A percentile compares a stretch with the other conserved stretches of the same genome.
phyloP scores from a whole-genome alignment of 164 flowering plant species.

The Nelumbo lutea region DNA sequence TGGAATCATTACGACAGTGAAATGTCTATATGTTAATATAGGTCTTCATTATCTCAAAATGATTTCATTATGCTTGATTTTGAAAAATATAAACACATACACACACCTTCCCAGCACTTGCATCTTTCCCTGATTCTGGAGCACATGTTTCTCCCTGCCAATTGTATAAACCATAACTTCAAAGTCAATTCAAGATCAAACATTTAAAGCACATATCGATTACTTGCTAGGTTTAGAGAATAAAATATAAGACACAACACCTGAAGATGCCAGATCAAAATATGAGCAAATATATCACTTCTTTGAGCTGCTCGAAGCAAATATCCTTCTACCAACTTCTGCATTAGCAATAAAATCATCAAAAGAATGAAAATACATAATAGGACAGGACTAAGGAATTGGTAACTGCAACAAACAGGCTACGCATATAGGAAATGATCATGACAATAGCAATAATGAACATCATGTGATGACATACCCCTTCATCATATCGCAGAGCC shows the following conservation, averaged over 20 bases:
- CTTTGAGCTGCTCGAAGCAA: constrained; percentile 92
- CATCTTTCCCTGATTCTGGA: constrained; percentile 66
- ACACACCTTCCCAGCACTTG: constrained; percentile 50
- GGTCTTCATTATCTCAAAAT: neutral
- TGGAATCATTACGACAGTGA: too few relatives aligned
- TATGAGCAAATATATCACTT: constrained; percentile 96
- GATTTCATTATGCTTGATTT: neutral
- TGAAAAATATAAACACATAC: neutral
- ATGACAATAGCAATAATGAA: neutral
- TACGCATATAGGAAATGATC: neutral
- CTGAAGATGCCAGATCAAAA: constrained; percentile 98
- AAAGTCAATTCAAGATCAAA: neutral
- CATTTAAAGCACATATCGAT: neutral
- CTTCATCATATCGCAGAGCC: constrained; percentile 88
- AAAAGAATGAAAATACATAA: neutral
- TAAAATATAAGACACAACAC: constrained; percentile 26
- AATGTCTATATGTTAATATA: too few relatives aligned
- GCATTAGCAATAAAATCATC: constrained; percentile 23
- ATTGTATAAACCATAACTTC: neutral
- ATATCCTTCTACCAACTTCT: constrained; percentile 95
- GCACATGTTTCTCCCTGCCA: constrained; percentile 70
- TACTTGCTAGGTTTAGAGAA: neutral
- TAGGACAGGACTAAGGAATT: neutral
- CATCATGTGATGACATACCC: constrained; percentile 38
- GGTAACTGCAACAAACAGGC: neutral